Evolutionary conservation across 2,329 filamentous ascomycete genomes (phyloP).

Genomic region (Stagonosporopsis chrysanthemi): DNA sequence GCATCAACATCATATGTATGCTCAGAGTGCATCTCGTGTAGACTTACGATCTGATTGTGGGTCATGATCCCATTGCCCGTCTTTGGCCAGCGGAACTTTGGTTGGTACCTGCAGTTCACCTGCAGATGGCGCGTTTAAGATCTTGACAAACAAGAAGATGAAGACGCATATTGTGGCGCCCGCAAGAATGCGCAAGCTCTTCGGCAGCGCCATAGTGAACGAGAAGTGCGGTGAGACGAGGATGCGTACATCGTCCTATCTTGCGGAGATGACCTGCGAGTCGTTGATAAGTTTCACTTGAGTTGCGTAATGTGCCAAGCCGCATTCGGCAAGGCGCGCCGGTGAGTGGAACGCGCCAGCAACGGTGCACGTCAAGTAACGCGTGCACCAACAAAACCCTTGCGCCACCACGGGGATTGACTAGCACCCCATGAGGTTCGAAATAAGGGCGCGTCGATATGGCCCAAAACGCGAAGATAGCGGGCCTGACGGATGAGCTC

Average conservation of each 20-base stretch:
- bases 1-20: not conserved
- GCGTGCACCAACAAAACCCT: slow-evolving; percentile 17
- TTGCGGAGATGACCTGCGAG: slow-evolving; percentile 9
- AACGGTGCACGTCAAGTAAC: slow-evolving; percentile 15
- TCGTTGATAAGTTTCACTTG: slow-evolving; percentile 18
- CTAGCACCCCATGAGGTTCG: not conserved
- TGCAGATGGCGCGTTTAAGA: slow-evolving; percentile 67
- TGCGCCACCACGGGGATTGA: slow-evolving; percentile 4
- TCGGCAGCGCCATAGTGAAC: slow-evolving; percentile 78
- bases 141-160: slow-evolving; percentile 79
- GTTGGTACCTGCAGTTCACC: slow-evolving; percentile 49
- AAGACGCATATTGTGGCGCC: slow-evolving; percentile 75
- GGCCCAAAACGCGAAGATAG: slow-evolving; percentile 73
- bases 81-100: slow-evolving; percentile 49
- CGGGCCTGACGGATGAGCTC: slow-evolving; percentile 73
- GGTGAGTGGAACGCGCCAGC: slow-evolving; percentile 18
- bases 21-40: not conserved
- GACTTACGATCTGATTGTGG: slow-evolving; percentile 86
- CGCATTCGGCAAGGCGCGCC: slow-evolving; percentile 9
- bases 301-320: slow-evolving; percentile 21
- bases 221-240: slow-evolving; percentile 3
- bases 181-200: slow-evolving; percentile 81
- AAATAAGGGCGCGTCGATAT: slow-evolving; percentile 56
- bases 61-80: slow-evolving; percentile 74
- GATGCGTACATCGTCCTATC: slow-evolving; percentile 12